Conservation (phyloP, 768 basidiomycete genomes). For the Chalciporus piperatus region DNA sequence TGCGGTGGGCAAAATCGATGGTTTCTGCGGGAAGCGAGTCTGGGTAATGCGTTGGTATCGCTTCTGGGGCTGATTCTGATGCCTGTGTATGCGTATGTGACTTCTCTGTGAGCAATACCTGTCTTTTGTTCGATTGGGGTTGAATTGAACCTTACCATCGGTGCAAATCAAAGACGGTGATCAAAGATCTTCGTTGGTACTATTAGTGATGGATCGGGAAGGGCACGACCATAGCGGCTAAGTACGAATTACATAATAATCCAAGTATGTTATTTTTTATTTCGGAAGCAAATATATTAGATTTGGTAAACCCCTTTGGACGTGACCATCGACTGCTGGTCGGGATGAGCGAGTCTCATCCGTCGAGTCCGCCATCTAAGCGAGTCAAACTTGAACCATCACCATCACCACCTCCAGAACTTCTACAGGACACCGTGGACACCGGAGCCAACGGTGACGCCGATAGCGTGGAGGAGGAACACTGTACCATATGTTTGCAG, state of each 20-base stretch:
- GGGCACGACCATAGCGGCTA: no score
- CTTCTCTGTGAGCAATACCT: not conserved
- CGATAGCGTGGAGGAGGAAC: constrained; percentile 35
- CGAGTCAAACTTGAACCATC: constrained; percentile 35
- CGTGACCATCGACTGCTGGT: not conserved
- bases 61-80: not conserved
- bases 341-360: constrained; percentile 1
- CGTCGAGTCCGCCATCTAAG: constrained; percentile 30
- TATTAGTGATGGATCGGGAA: no score
- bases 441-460: not conserved
- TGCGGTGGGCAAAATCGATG: constrained; percentile 55
- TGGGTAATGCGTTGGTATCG: no score
- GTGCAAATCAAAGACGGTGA: not conserved
- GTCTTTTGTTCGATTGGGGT: not conserved
- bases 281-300: not conserved
- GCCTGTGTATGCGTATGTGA: not conserved
- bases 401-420: constrained; percentile 13
- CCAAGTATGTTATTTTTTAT: not conserved
- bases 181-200: not conserved
- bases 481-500: constrained; percentile 89
- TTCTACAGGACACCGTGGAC: not conserved
- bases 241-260: no score
- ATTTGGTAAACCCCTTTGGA: not conserved
- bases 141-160: not conserved
- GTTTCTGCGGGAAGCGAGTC: constrained; percentile 35